phyloP scores from a whole-genome alignment of 257 asterid species.

The Nicotiana obtusifolia region DNA sequence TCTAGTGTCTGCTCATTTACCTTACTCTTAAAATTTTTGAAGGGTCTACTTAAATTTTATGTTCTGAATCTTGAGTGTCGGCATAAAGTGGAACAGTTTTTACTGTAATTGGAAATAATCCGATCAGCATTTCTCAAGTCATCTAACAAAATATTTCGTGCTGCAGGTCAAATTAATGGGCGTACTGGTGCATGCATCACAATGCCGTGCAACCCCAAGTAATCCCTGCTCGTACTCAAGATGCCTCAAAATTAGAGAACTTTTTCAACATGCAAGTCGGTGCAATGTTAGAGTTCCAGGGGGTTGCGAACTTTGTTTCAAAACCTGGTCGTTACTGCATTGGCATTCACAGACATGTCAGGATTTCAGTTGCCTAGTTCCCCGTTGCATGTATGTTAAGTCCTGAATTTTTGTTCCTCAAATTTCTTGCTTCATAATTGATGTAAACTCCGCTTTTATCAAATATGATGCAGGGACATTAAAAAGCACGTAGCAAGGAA shows the following conservation, averaged over 20 bases:
- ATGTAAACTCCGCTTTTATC: background rate
- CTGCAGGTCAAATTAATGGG: slow-evolving; percentile 30
- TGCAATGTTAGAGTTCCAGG: slow-evolving; percentile 29
- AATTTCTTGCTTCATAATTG: slow-evolving; percentile 3
- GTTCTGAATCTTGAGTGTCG: background rate
- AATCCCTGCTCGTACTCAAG: slow-evolving; percentile 33
- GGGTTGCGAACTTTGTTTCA: slow-evolving; percentile 37
- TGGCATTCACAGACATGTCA: slow-evolving; percentile 36
- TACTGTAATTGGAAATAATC: background rate
- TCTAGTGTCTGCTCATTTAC: background rate
- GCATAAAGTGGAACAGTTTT: background rate
- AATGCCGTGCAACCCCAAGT: slow-evolving; percentile 24
- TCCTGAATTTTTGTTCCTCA: slow-evolving; percentile 5
- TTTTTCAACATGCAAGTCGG: slow-evolving; percentile 26
- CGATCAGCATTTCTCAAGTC: background rate
- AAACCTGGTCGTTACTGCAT: slow-evolving; percentile 32
- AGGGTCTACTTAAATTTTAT: background rate
- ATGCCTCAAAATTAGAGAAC: slow-evolving; percentile 25
- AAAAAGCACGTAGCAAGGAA: slow-evolving; percentile 14
- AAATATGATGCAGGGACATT: slow-evolving; percentile 28
- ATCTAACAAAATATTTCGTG: background rate
- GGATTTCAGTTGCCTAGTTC: slow-evolving; percentile 35
- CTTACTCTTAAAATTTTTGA: background rate
- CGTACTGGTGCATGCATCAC: slow-evolving; percentile 36
- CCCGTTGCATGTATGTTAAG: slow-evolving; percentile 47